Percentiles rank a stretch among this genome's conserved stretches.
Conservation (phyloP, 2,329 filamentous ascomycete genomes). For the Phialocephala sp. region DNA sequence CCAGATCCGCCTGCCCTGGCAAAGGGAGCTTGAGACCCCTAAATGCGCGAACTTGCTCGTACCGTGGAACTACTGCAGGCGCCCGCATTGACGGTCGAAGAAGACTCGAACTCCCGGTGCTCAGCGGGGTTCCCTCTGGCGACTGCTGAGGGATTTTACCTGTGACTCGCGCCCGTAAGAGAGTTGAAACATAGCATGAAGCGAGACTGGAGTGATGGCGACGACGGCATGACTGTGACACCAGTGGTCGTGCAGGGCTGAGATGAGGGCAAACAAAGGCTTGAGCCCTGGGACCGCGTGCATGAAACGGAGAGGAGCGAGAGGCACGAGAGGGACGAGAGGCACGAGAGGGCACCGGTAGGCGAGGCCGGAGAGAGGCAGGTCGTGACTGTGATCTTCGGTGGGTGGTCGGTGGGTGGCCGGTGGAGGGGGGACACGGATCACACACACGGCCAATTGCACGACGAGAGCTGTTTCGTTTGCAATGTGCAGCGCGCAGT, state of each 20-base stretch:
- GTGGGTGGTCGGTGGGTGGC: background rate
- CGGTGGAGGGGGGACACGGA: conserved; percentile 11
- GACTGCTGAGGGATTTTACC: conserved; percentile 9
- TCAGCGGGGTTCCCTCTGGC: conserved; percentile 25
- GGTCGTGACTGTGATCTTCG: conserved; percentile 9
- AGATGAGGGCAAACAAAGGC: conserved; percentile 33
- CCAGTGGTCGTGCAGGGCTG: background rate
- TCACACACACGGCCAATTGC: conserved; percentile 24
- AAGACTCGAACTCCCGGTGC: conserved; percentile 21
- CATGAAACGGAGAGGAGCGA: conserved; percentile 29
- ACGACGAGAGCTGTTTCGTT: conserved; percentile 17
- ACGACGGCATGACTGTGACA: conserved; percentile 30
- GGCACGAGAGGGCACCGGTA: no score
- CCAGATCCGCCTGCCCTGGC: background rate
- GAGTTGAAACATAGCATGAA: conserved; percentile 34
- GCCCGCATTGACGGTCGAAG: conserved; percentile 27
- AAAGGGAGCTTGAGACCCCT: conserved; percentile 9
- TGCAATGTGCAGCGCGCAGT: conserved; percentile 3
- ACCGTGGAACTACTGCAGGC: conserved; percentile 13
- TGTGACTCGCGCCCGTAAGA: conserved; percentile 18
- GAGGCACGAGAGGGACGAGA: no score
- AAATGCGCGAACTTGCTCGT: background rate
- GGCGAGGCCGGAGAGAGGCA: conserved; percentile 6
- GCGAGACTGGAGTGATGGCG: conserved; percentile 25
- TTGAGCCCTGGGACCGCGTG: conserved; percentile 25